Evolutionary conservation across 805 yeast genomes (phyloP).

Genomic region (Clavispora santaluciae): DNA sequence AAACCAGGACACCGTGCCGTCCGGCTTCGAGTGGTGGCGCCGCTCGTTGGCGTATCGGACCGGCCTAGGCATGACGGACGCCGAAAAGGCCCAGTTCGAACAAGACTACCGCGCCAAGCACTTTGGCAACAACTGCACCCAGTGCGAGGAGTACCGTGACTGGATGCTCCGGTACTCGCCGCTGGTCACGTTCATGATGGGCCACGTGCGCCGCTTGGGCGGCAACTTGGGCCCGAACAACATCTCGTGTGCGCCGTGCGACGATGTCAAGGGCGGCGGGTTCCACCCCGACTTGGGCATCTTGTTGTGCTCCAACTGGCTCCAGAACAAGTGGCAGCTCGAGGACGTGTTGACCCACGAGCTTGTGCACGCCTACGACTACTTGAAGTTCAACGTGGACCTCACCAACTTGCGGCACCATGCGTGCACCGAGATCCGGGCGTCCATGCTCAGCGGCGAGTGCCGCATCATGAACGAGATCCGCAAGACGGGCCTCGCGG

Average conservation of each 20-base stretch:
- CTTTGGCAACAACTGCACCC: constrained; percentile 50
- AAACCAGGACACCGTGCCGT: constrained; percentile 4
- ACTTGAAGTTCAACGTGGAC: constrained; percentile 80
- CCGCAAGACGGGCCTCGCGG: constrained; percentile 45
- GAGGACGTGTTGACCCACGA: constrained; percentile 94
- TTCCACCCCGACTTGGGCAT: constrained; percentile 89
- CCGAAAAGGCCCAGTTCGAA: constrained; percentile 54
- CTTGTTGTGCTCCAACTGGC: constrained; percentile 78
- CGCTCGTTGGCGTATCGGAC: constrained; percentile 66
- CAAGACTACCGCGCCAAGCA: constrained; percentile 45
- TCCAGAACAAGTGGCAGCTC: constrained; percentile 67
- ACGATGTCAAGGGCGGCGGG: constrained; percentile 82
- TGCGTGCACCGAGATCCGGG: constrained; percentile 95
- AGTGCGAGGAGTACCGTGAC: constrained; percentile 70
- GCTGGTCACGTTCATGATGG: constrained; percentile 78
- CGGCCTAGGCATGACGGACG: constrained; percentile 56
- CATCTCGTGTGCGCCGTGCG: constrained; percentile 78
- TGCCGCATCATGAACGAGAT: constrained; percentile 88
- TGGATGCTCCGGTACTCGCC: constrained; percentile 83
- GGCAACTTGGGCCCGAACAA: constrained; percentile 45
- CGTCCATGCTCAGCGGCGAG: constrained; percentile 89
- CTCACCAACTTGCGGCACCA: constrained; percentile 85
- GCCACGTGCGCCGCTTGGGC: constrained; percentile 66
- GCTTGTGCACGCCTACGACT: constrained; percentile 88
- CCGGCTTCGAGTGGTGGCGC: constrained; percentile 80